phyloP scores from a whole-genome alignment of 2,329 filamentous ascomycete species.

The Rutstroemia sp. region DNA sequence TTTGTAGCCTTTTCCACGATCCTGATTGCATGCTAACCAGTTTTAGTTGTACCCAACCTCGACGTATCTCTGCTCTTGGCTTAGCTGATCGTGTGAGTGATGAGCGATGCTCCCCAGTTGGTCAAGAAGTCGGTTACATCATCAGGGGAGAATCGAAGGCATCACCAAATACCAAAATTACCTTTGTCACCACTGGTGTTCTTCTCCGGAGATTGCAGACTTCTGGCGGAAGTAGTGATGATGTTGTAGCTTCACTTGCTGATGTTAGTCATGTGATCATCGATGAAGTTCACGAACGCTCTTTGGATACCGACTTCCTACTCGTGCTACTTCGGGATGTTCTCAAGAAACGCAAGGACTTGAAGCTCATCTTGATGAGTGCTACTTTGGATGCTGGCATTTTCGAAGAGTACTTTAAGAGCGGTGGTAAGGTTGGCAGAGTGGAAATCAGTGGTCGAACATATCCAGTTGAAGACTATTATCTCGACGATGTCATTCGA shows the following conservation, averaged over 20 bases:
- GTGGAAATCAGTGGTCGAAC: slow-evolving; percentile 87
- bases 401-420: slow-evolving; percentile 77
- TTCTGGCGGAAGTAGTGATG: slow-evolving; percentile 70
- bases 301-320: slow-evolving; percentile 89
- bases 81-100: slow-evolving; percentile 92
- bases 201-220: slow-evolving; percentile 85
- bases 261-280: slow-evolving; percentile 94
- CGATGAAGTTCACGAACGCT: slow-evolving; percentile 94
- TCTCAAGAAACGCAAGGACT: slow-evolving; percentile 62
- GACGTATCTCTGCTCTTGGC: slow-evolving; percentile 88
- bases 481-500: slow-evolving; percentile 78
- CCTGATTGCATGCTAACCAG: slow-evolving; percentile 3
- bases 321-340: slow-evolving; percentile 83
- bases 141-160: slow-evolving; percentile 83
- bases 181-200: slow-evolving; percentile 93
- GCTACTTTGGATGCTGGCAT: slow-evolving; percentile 85
- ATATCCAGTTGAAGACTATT: slow-evolving; percentile 82
- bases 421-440: slow-evolving; percentile 62
- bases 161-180: slow-evolving; percentile 72
- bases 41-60: slow-evolving; percentile 72
- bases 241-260: slow-evolving; percentile 72
- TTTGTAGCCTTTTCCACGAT: slow-evolving; percentile 8
- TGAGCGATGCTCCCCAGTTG: slow-evolving; percentile 74
- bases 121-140: slow-evolving; percentile 83
- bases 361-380: slow-evolving; percentile 93